Percentiles rank a stretch among this genome's conserved stretches.
phyloP scores from a whole-genome alignment of 768 basidiomycete species.

The Naganishia friedmannii region DNA sequence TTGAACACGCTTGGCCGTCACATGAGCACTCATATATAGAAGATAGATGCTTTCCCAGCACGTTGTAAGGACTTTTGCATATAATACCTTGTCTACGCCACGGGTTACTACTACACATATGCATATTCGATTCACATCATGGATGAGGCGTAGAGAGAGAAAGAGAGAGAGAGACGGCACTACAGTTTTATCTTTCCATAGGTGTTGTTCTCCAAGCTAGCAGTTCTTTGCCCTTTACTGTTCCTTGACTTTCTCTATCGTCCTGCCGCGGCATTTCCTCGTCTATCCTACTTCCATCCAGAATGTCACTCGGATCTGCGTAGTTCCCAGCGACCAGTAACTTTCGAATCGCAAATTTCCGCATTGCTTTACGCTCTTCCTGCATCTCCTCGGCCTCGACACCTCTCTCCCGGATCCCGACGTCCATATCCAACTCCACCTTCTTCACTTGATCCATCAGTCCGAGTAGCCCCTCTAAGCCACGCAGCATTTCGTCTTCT shows the following conservation, averaged over 20 bases:
- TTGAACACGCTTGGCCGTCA: not conserved
- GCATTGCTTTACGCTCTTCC: not conserved
- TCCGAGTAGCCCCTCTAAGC: slow-evolving; percentile 19
- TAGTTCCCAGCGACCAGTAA: slow-evolving; percentile 20
- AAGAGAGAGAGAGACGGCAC: no score
- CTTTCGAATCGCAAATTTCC: slow-evolving; percentile 24
- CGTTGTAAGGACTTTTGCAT: slow-evolving; percentile 1
- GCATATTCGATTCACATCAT: not conserved
- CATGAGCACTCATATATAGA: not conserved
- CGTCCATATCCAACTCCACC: slow-evolving; percentile 19
- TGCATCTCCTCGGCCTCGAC: not conserved
- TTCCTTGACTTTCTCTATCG: not conserved
- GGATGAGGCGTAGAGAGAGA: not conserved
- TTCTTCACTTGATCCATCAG: slow-evolving; percentile 32
- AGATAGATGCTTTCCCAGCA: not conserved
- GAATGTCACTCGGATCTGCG: slow-evolving; percentile 25
- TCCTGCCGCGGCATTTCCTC: not conserved
- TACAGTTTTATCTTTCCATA: slow-evolving; percentile 5
- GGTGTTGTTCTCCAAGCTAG: slow-evolving; percentile 18
- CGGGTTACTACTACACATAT: not conserved
- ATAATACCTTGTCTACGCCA: not conserved
- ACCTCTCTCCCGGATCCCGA: not conserved
- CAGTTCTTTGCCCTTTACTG: slow-evolving; percentile 21
- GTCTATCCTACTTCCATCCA: slow-evolving; percentile 26
- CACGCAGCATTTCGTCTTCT: slow-evolving; percentile 19